Percentiles rank a stretch among this genome's conserved stretches.
These are phyloP conservation scores for Alternaria sp. DNA, from an alignment of 2,329 filamentous ascomycete species.

Conservation along the genomic window DNA sequence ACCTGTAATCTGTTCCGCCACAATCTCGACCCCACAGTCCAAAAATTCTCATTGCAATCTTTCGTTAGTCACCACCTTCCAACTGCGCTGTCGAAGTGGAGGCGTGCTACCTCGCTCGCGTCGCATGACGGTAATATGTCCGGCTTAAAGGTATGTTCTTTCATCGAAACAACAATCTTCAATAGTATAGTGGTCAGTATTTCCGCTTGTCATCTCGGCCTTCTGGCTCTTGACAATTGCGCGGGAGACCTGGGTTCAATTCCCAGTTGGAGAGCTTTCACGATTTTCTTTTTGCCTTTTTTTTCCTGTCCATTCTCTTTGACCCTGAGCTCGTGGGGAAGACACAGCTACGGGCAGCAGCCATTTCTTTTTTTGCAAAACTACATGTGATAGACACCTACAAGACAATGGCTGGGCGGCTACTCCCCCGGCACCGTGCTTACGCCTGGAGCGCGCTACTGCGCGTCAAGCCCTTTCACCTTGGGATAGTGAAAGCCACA, in stretches of 20 bases:
- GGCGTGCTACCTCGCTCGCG: rapidly evolving
- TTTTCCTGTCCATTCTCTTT: background rate
- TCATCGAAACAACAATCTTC: background rate
- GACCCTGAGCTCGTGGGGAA: too few species aligned
- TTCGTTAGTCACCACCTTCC: background rate
- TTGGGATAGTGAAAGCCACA: background rate
- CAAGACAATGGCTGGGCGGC: background rate
- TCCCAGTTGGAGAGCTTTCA: background rate
- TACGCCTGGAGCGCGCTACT: background rate
- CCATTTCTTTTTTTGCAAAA: background rate
- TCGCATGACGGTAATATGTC: rapidly evolving
- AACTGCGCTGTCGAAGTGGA: rapidly evolving
- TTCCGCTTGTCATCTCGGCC: background rate
- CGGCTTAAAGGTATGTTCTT: rapidly evolving
- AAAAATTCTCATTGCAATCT: background rate
- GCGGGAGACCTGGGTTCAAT: conserved; percentile 3
- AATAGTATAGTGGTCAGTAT: conserved; percentile 5
- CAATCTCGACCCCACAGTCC: background rate
- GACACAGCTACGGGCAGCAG: background rate
- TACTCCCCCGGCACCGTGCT: background rate
- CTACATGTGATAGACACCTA: background rate
- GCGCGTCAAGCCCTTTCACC: background rate
- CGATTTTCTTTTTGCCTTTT: background rate
- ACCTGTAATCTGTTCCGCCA: background rate
- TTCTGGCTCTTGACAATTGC: background rate